Evolutionary conservation across 139 green algal genomes (phyloP).

Genomic region (Tetraselmis chui): DNA sequence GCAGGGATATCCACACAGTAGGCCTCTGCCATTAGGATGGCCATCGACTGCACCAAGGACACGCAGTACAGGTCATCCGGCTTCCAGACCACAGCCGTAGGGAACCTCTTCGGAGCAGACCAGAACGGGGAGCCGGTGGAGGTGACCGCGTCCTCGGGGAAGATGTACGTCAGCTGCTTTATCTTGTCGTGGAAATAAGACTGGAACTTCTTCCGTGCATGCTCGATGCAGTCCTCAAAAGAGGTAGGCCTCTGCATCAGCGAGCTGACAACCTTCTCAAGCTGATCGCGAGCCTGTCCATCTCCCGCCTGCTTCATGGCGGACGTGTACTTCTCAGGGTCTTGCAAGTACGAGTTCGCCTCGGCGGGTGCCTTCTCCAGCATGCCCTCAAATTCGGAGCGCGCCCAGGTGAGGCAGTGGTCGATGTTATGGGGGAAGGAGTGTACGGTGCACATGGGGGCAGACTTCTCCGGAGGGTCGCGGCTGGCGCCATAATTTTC

Average conservation of each 20-base stretch:
- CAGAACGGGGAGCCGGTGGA: conserved; percentile 89
- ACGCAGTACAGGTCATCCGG: conserved; percentile 54
- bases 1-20: conserved; percentile 70
- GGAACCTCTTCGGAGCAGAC: conserved; percentile 96
- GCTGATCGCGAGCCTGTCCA: conserved; percentile 66
- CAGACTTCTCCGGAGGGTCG: conserved; percentile 90
- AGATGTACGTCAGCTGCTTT: conserved; percentile 89
- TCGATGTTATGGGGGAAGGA: conserved; percentile 99
- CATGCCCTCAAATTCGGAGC: conserved; percentile 90
- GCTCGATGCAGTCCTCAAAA: conserved; percentile 85
- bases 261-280: conserved; percentile 48
- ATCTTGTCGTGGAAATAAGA: conserved; percentile 82
- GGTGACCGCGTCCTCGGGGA: conserved; percentile 90
- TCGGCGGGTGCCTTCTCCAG: conserved; percentile 86
- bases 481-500: conserved; percentile 94
- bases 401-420: conserved; percentile 15
- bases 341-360: conserved; percentile 80
- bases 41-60: conserved; percentile 66
- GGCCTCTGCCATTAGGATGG: conserved; percentile 85
- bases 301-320: conserved; percentile 44
- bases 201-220: conserved; percentile 75
- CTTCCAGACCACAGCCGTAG: conserved; percentile 70
- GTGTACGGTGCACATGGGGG: conserved; percentile 99
- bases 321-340: conserved; percentile 67
- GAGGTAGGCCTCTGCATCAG: conserved; percentile 16